Base-by-base conservation (phyloP, 2,329 filamentous ascomycete species). In the Clarireedia hainanense region DNA sequence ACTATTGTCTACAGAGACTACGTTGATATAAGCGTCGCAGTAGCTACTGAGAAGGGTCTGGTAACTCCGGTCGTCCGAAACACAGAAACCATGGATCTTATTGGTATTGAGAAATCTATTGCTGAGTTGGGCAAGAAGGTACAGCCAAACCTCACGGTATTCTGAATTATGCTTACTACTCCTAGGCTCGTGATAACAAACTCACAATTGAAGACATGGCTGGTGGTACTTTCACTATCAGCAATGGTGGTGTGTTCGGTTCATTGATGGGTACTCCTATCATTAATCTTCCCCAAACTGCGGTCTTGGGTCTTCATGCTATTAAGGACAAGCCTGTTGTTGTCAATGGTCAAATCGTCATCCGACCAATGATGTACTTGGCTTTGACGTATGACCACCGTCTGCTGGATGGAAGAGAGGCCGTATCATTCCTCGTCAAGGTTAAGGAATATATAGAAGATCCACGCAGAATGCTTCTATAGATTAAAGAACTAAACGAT, bases 331-430 rank as follows among this genome's bases (percentile, higher is more conserved):
- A 88, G 67, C 85, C 92, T 2, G 84, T 96, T 52, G 92, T 81
- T 26, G 79, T 97, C 60, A 91, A 97, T 68, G 94, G 94, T 68
- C 95, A 96, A 77, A 79, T 97, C 57, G 91, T 96, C 73, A 89
- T 96, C 65, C 83, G 94, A 63, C 94, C 94, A n/a, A 97, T 99
- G 91, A 99, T 99, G 94, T 97, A 96, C 73, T 82, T 99, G 62
- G 94, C 94, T 43, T 80, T 99, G 58, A 99, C 94, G 14, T 99
- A 99, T 70, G 94, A 99, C 72, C 94, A 99, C 76, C 88, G 94
- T 70, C 83, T 99, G 50, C 79, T 99, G 24, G 94, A 97, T 72
- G 94, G 94, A 50, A 84, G 92, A 70, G 92, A 97, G 76, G 94
- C 92, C 47, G 91, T 96, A 42, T 94, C 92, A 60, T 97, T 97